Evolutionary conservation across 1,139 yeast genomes (phyloP).

Genomic region (Scheffersomyces parashehatae): DNA sequence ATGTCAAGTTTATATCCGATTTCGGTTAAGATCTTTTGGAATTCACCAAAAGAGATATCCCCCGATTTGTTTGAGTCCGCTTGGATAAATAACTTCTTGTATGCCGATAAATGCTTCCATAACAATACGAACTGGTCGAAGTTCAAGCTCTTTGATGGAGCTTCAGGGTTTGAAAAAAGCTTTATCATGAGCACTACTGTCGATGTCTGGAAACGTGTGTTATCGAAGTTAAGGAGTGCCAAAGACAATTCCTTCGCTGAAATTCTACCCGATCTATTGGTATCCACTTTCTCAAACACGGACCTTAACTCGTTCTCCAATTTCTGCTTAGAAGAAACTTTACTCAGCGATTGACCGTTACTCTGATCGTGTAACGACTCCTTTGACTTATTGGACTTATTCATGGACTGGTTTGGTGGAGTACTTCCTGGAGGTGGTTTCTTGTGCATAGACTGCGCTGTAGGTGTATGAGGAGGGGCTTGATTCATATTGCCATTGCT

Average conservation of each 20-base stretch:
- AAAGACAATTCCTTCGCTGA: constrained; percentile 60
- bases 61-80: constrained; percentile 65
- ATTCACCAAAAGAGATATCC: constrained; percentile 67
- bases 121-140: constrained; percentile 70
- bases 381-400: constrained; percentile 2
- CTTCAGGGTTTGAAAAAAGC: constrained; percentile 50
- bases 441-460: constrained; percentile 10
- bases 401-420: constrained; percentile 4
- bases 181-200: constrained; percentile 68
- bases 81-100: constrained; percentile 64
- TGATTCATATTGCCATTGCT: constrained; percentile 1
- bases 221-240: constrained; percentile 67
- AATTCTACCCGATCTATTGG: constrained; percentile 54
- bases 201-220: constrained; percentile 61
- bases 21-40: constrained; percentile 63
- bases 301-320: constrained; percentile 53
- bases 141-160: constrained; percentile 39
- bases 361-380: constrained; percentile 5
- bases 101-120: constrained; percentile 74
- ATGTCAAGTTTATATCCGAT: constrained; percentile 70
- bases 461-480: not conserved
- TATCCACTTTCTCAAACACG: constrained; percentile 58
- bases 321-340: constrained; percentile 29
- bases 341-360: constrained; percentile 8
- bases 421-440: constrained; percentile 13